Base-by-base conservation (phyloP, 2,329 filamentous ascomycete species). In the Orbilia brochopaga region DNA sequence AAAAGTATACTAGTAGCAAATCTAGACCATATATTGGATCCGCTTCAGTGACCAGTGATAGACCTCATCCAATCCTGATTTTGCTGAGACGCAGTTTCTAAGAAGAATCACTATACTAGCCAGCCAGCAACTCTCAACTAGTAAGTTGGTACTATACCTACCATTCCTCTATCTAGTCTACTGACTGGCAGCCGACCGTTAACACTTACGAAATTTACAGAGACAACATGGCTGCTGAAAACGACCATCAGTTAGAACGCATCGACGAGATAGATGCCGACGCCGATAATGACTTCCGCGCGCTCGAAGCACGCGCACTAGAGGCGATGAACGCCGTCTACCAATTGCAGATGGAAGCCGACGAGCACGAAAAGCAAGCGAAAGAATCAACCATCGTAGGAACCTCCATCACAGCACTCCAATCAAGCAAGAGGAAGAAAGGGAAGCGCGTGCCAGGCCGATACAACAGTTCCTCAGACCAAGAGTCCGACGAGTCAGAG, bases 311-410 rank as follows among this genome's bases (percentile, higher is more conserved):
- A 24, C n/a, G 50, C 17, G 59, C 66, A 1, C 46, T 59, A 13
- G 59, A 59, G n/a, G 66, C 66, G 2, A 64, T 70, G 59, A n/a
- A 35, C 50, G 64, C 24, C 21, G 66, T 70, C 6, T 52, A 59
- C 35, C 27, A 44, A 15, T 15, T 70, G 50, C 37, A 63, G 11
- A 5, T 53, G 19, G 66, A 51, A 51, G 53, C 66, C 17, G 48
- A 70, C 15, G n/a, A 11, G 5, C 57, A 17, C 2, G 24, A 57
- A 13, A 3, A 35, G 8, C 13, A 58, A 23, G 44, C 7, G 37
- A 19, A 15, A 30, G 23, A 11, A 58, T 15, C 7, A 48, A 10
- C 11, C 23, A 17, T 21, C 32, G 5, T n/a, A 56, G 32, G 21
- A 46, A 27, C 17, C 13, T 23, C 2, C 17, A 19, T 17, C 44